phyloP scores from a whole-genome alignment of 176 grass and related monocot genomes.

The Carex scoparia region DNA sequence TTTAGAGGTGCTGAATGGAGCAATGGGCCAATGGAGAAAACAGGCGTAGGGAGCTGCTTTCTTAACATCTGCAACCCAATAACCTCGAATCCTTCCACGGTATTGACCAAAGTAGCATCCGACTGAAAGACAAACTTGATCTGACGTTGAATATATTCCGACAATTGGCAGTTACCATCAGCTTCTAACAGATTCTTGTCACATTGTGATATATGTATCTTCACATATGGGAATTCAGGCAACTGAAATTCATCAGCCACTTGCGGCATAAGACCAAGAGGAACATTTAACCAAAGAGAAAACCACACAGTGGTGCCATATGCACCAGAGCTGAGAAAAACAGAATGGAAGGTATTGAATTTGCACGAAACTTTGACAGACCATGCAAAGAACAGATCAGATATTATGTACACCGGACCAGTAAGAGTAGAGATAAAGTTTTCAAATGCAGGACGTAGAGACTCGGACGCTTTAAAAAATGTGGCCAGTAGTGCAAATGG shows the following conservation, averaged over 20 bases:
- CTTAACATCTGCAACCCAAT: conserved; percentile 26
- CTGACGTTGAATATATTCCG: conserved; percentile 6
- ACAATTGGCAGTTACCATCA: conserved; percentile 11
- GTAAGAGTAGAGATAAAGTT: conserved; percentile 8
- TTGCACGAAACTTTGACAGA: conserved; percentile 9
- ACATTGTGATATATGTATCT: conserved; percentile 29
- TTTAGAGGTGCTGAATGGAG: neutral
- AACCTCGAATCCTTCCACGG: conserved; percentile 26
- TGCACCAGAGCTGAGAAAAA: conserved; percentile 13
- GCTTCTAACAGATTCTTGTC: neutral
- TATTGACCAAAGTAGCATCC: conserved; percentile 16
- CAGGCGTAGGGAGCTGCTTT: neutral
- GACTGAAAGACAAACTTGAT: neutral
- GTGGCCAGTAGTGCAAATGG: neutral
- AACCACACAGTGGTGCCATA: conserved; percentile 3
- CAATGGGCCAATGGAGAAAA: conserved; percentile 28
- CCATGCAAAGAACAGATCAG: conserved; percentile 45
- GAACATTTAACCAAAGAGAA: conserved; percentile 18
- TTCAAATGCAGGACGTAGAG: conserved; percentile 39
- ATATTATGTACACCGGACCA: conserved; percentile 23
- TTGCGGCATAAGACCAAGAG: neutral
- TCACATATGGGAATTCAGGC: conserved; percentile 15
- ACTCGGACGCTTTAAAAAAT: conserved; percentile 25
- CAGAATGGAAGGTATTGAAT: conserved; percentile 17
- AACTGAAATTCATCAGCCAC: neutral